phyloP scores from a whole-genome alignment of 257 asterid genomes.

The Capsicum baccatum region DNA sequence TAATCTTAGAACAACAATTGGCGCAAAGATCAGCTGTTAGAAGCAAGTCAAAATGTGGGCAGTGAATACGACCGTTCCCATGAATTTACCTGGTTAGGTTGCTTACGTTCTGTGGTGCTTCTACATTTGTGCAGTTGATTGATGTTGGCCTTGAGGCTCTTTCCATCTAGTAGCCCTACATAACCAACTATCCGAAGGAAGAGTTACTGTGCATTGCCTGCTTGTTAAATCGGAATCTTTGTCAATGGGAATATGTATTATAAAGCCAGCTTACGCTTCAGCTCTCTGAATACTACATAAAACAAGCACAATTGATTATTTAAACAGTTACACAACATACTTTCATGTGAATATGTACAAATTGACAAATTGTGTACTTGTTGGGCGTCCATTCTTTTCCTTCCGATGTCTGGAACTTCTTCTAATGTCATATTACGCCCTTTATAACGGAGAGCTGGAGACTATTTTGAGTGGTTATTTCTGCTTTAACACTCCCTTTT shows the following conservation, averaged over 20 bases:
- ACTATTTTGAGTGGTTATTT: background rate
- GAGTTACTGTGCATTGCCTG: constrained; percentile 14
- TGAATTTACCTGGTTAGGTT: background rate
- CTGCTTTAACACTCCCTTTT: background rate
- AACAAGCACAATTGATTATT: background rate
- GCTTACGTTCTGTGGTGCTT: background rate
- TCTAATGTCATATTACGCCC: background rate
- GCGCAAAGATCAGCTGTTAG: background rate
- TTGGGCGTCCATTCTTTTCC: constrained; percentile 3
- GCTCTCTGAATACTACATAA: background rate
- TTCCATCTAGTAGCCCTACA: constrained; percentile 13
- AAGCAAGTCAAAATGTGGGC: background rate
- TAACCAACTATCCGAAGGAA: background rate
- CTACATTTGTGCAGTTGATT: constrained; percentile 5
- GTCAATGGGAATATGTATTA: background rate
- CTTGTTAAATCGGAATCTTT: constrained; percentile 24
- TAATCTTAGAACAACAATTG: background rate
- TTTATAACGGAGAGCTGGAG: background rate
- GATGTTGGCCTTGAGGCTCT: constrained; percentile 15
- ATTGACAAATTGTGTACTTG: background rate
- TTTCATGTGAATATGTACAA: background rate
- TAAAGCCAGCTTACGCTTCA: background rate
- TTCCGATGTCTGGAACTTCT: background rate
- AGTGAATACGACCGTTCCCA: background rate
- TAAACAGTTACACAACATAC: background rate